These are phyloP conservation scores for Saccharomycopsis lassenensis DNA, from an alignment of 805 yeast genomes.

Conservation along the genomic window DNA sequence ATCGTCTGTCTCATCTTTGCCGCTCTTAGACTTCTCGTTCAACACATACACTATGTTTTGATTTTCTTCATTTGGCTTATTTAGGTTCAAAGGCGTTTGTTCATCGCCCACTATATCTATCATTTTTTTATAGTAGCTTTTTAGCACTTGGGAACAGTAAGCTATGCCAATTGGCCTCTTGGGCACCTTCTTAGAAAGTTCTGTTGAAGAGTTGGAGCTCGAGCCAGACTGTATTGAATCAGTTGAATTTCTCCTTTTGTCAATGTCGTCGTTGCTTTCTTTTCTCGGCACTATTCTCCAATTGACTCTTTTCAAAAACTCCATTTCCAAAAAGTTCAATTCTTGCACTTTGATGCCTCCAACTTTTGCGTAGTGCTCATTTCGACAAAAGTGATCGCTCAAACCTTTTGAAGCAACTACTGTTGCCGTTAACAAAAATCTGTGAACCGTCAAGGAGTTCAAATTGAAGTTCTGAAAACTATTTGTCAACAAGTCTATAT, in stretches of 20 bases:
- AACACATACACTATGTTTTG: conserved; percentile 6
- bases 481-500: conserved; percentile 73
- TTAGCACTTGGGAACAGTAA: conserved; percentile 32
- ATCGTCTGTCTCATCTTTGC: too few species aligned
- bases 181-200: conserved; percentile 9
- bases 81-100: neutral
- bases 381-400: conserved; percentile 90
- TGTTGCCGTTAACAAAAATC: conserved; percentile 83
- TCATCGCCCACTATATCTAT: conserved; percentile 36
- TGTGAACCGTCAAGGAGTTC: conserved; percentile 86
- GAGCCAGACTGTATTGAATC: conserved; percentile 16
- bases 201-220: neutral
- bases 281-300: conserved; percentile 66
- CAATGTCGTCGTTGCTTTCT: conserved; percentile 28
- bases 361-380: conserved; percentile 87
- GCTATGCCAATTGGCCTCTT: conserved; percentile 20
- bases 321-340: conserved; percentile 78
- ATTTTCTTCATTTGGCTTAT: too few species aligned
- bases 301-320: conserved; percentile 68
- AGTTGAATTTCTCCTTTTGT: conserved; percentile 29
- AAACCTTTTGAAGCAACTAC: conserved; percentile 84
- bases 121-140: conserved; percentile 39
- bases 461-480: conserved; percentile 72
- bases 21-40: too few species aligned
- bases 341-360: conserved; percentile 86